Base-by-base conservation (phyloP, 768 basidiomycete species). In the Candolleomyces efflorescens region DNA sequence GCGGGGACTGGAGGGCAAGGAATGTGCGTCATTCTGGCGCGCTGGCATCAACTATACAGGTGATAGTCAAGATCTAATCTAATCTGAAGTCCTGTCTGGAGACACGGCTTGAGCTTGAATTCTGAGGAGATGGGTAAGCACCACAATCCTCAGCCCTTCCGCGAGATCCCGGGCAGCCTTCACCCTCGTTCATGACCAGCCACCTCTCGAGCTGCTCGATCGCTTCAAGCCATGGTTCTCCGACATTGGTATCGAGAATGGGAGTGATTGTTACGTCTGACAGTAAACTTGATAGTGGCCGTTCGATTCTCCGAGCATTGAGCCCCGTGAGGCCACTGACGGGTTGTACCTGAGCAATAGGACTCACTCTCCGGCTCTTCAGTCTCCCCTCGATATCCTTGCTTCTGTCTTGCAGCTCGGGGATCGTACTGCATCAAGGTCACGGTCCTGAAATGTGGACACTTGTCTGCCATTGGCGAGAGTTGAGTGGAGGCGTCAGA, bases 391-490 rank as follows among this genome's bases (percentile, higher is more conserved):
- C 97, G 17, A 98, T 97, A 43, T 90, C 90, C 62, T 90, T 89
- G 68, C 93, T 95, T 36, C 92, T 81, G 62, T 85, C 83, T 67
- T 98, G 97, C 22, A 99, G 78, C 61, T 98, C 93, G 1, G 92
- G 90, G 69, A 99, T 96, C 69, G 98, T 9, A 98, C 97, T 1
- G 89, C 87, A 5, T 93, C 90, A 18, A 99, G 79, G 70, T 99
- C 96, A n/a, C n/a, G n/a, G 64, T 81, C 89, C 71, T 98, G 96
- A 67, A 99, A 99, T 0, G 92, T 79, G 80, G 13, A 91, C 82
- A 65, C 95, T 96, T 15, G 92, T 89, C 96, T 99, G 68, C 6
- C 32, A 13, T n/a, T n/a, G n/a, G 39, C 22, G 26, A 37, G 39
- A 41, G 26, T 55, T 63, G 38, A 53, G 57, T 57, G 62, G 32